phyloP scores from a whole-genome alignment of 1,284 basidiomycete genomes.

The Fistulinella cinereoalba region DNA sequence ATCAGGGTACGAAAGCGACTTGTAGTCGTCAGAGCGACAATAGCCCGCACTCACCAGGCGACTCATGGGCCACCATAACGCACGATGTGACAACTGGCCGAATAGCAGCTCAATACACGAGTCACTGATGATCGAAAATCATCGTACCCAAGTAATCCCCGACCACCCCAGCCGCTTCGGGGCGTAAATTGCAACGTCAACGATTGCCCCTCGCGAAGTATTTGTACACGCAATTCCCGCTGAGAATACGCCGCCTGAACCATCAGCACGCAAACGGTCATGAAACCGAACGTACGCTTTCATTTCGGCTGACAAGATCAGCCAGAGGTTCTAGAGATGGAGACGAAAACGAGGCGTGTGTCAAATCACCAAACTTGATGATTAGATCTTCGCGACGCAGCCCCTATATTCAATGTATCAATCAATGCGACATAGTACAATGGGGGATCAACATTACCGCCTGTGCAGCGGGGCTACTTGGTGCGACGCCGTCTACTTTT shows the following conservation, averaged over 20 bases:
- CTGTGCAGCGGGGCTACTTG: conserved; percentile 72
- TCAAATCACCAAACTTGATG: conserved; percentile 68
- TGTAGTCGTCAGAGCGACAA: too few relatives aligned
- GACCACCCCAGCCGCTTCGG: conserved; percentile 66
- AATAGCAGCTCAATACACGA: conserved; percentile 3
- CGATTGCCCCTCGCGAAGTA: conserved; percentile 38
- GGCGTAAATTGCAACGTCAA: conserved; percentile 51
- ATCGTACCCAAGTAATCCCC: conserved; percentile 77
- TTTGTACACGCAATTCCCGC: conserved; percentile 50
- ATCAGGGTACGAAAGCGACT: too few relatives aligned
- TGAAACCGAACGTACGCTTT: conserved; percentile 57
- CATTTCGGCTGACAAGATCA: conserved; percentile 64
- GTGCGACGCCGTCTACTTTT: conserved; percentile 73
- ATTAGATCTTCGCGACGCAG: conserved; percentile 70
- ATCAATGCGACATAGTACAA: neutral
- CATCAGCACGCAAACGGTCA: neutral
- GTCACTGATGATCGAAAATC: neutral
- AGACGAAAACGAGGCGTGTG: conserved; percentile 47
- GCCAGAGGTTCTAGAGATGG: conserved; percentile 66
- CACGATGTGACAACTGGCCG: conserved; percentile 69
- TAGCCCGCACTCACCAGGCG: too few relatives aligned
- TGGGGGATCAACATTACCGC: conserved; percentile 54
- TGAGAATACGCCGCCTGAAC: conserved; percentile 20
- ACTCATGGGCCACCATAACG: conserved; percentile 40
- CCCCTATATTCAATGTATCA: conserved; percentile 46